Conservation (phyloP, 768 basidiomycete genomes). For the Trametes cinnabarina region DNA sequence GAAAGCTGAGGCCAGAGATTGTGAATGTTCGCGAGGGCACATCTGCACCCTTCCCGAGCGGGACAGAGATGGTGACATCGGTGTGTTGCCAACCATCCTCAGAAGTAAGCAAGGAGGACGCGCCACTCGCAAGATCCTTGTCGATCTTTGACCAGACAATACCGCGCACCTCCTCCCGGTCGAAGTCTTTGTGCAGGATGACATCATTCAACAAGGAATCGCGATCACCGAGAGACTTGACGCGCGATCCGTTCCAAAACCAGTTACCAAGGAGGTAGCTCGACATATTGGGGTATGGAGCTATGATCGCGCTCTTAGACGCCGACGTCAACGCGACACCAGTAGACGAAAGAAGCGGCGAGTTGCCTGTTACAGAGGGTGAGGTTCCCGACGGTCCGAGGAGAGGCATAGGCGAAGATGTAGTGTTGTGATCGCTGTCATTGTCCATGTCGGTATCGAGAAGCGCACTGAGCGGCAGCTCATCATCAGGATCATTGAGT, state of each 20-base stretch:
- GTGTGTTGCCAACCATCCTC: background rate
- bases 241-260: background rate
- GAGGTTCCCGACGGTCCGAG: no score
- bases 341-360: background rate
- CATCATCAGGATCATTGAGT: background rate
- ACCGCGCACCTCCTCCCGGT: background rate
- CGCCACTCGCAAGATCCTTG: background rate
- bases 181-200: background rate
- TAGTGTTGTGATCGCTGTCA: no score
- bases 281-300: background rate
- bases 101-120: background rate
- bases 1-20: background rate
- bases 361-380: no score
- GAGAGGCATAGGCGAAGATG: no score
- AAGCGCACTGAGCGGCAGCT: background rate
- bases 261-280: background rate
- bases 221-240: background rate
- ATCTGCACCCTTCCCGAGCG: background rate
- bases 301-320: background rate
- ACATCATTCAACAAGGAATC: background rate
- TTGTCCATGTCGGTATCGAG: no score
- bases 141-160: background rate
- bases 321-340: background rate
- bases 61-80: background rate
- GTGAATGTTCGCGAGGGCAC: background rate